A percentile compares a stretch with the other conserved stretches of the same genome.
These are phyloP conservation scores for Moesziomyces aphidis DNA, from an alignment of 1,284 basidiomycete species.

Conservation along the genomic window DNA sequence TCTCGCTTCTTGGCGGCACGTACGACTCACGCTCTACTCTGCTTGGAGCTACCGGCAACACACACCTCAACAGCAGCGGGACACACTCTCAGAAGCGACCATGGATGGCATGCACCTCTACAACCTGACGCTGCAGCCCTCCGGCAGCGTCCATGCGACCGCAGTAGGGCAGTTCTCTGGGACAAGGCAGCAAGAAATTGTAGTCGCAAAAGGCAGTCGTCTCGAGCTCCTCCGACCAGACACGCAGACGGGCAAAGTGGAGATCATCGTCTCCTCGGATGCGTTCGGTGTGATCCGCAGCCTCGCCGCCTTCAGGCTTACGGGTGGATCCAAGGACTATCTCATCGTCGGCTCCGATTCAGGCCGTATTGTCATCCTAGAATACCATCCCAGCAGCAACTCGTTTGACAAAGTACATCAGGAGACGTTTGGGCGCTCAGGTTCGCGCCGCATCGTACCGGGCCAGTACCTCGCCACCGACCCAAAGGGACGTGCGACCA, in stretches of 20 bases:
- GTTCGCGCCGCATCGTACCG: constrained; percentile 63
- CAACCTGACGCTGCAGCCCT: constrained; percentile 61
- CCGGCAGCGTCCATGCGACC: constrained; percentile 58
- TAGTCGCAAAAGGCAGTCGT: constrained; percentile 59
- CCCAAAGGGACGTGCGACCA: constrained; percentile 65
- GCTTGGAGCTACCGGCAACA: no score
- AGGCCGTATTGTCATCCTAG: constrained; percentile 64
- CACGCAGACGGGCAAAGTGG: constrained; percentile 54
- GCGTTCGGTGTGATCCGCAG: constrained; percentile 63
- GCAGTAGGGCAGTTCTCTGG: constrained; percentile 66
- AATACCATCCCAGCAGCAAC: constrained; percentile 58
- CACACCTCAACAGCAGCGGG: background rate
- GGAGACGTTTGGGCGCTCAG: constrained; percentile 66
- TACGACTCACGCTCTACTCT: no score
- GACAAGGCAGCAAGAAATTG: constrained; percentile 63
- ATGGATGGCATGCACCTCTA: constrained; percentile 65
- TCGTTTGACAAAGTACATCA: constrained; percentile 61
- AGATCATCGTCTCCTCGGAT: constrained; percentile 53
- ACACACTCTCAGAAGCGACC: background rate
- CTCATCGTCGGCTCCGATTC: constrained; percentile 66
- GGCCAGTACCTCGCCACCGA: constrained; percentile 67
- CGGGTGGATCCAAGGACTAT: constrained; percentile 63
- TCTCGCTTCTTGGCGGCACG: no score
- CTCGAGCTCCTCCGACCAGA: constrained; percentile 63
- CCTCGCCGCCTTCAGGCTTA: constrained; percentile 61